Evolutionary conservation across 2,329 filamentous ascomycete genomes (phyloP).

Genomic region (Nigrospora sphaerica): DNA sequence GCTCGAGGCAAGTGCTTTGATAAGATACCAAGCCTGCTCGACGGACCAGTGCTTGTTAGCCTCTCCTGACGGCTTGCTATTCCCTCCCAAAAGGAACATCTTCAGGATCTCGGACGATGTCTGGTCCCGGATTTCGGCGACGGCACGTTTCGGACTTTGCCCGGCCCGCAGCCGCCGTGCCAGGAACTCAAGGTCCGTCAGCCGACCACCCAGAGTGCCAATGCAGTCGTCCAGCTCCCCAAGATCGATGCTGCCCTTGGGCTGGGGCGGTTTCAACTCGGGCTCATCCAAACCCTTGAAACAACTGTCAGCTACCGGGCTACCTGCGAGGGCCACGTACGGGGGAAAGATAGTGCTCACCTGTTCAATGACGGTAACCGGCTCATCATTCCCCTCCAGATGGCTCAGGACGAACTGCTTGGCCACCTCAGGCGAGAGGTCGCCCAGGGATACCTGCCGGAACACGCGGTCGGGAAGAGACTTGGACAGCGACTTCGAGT

Average conservation of each 20-base stretch:
- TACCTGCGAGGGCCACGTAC: no score
- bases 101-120: constrained; percentile 86
- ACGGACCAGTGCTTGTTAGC: constrained; percentile 60
- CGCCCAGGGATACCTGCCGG: constrained; percentile 75
- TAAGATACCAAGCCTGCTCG: constrained; percentile 85
- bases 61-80: constrained; percentile 38
- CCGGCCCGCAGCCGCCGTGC: constrained; percentile 84
- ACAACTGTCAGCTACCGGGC: no score
- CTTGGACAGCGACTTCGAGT: constrained; percentile 79
- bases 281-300: constrained; percentile 11
- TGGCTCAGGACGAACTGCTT: constrained; percentile 87
- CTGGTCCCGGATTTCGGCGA: constrained; percentile 83
- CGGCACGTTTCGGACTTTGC: constrained; percentile 72
- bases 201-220: constrained; percentile 72
- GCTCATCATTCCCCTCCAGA: constrained; percentile 45
- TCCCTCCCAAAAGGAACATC: constrained; percentile 71
- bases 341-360: constrained; percentile 9
- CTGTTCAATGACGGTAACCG: constrained; percentile 20
- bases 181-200: constrained; percentile 94
- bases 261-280: constrained; percentile 16
- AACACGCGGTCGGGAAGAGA: constrained; percentile 88
- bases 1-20: constrained; percentile 67
- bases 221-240: constrained; percentile 76
- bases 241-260: constrained; percentile 36
- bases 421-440: constrained; percentile 78